phyloP scores from a whole-genome alignment of 2,329 filamentous ascomycete genomes.

The Periconia digitata region DNA sequence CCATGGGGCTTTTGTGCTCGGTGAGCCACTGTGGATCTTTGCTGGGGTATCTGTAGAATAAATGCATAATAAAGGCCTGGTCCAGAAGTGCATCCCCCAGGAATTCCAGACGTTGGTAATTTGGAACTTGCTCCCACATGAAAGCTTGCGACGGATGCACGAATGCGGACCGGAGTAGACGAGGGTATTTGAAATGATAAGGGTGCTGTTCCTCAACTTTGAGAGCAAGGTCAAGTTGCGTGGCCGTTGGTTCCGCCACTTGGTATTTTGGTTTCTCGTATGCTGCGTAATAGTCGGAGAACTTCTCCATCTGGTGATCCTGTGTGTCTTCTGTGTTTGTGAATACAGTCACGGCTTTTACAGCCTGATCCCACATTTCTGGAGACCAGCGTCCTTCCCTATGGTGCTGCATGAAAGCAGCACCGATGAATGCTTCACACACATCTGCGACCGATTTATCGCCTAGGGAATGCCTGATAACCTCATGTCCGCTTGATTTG shows the following conservation, averaged over 20 bases:
- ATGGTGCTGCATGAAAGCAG: constrained; percentile 65
- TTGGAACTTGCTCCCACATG: constrained; percentile 75
- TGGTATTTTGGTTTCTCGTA: constrained; percentile 77
- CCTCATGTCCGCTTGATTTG: constrained; percentile 51
- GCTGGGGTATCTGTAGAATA: constrained; percentile 74
- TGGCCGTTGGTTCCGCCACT: constrained; percentile 59
- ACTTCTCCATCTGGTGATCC: constrained; percentile 70
- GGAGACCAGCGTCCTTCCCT: constrained; percentile 44
- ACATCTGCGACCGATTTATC: constrained; percentile 95
- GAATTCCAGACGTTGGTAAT: constrained; percentile 90
- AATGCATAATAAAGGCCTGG: constrained; percentile 78
- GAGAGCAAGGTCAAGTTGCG: constrained; percentile 67
- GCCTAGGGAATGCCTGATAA: constrained; percentile 66
- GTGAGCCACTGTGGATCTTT: constrained; percentile 96
- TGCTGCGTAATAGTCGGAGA: constrained; percentile 69
- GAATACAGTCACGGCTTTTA: constrained; percentile 68
- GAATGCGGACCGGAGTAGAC: constrained; percentile 80
- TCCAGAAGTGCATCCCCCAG: constrained; percentile 87
- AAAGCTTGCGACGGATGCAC: constrained; percentile 81
- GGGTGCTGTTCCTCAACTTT: constrained; percentile 62
- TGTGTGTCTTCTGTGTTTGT: constrained; percentile 58
- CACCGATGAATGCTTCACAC: constrained; percentile 91
- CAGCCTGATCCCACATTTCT: constrained; percentile 60
- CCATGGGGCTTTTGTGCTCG: constrained; percentile 99
- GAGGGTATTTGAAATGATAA: constrained; percentile 73